These are phyloP conservation scores for Xylaria nigripes DNA, from an alignment of 495 filamentous ascomycete species.

Conservation along the genomic window DNA sequence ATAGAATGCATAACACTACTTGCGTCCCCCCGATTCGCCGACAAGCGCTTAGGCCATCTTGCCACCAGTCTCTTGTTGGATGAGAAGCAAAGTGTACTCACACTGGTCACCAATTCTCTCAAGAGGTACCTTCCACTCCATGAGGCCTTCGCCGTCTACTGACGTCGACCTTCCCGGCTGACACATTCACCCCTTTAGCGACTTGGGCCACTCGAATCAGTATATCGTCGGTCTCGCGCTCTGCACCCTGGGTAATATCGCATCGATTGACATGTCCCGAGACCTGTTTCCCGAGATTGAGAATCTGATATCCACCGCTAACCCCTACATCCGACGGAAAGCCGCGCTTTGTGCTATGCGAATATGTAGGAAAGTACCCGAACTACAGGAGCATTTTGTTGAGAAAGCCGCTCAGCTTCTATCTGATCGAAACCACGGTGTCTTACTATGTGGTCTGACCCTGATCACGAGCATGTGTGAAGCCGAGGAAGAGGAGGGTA, in stretches of 20 bases:
- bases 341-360: slow-evolving; percentile 99
- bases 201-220: slow-evolving; percentile 94
- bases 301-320: slow-evolving; percentile 77
- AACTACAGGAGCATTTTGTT: slow-evolving; percentile 92
- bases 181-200: slow-evolving; percentile 51
- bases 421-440: slow-evolving; percentile 87
- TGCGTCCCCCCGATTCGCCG: slow-evolving; percentile 92
- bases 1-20: slow-evolving; percentile 98
- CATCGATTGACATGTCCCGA: slow-evolving; percentile 96
- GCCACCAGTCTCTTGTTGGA: slow-evolving; percentile 94
- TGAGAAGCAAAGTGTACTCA: slow-evolving; percentile 97
- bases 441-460: slow-evolving; percentile 85
- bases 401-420: slow-evolving; percentile 88
- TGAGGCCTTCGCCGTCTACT: neutral
- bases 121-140: slow-evolving; percentile 61
- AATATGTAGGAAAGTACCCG: slow-evolving; percentile 94
- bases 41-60: slow-evolving; percentile 92
- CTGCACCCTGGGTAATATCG: slow-evolving; percentile 93
- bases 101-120: slow-evolving; percentile 91
- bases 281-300: slow-evolving; percentile 95
- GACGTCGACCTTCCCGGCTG: slow-evolving; percentile 11
- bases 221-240: slow-evolving; percentile 96
- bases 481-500: slow-evolving; percentile 82
- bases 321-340: slow-evolving; percentile 95
- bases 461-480: slow-evolving; percentile 89